Conservation (phyloP, 225 moss, liverwort and hornwort genomes). For the Physcomitrium patens region DNA sequence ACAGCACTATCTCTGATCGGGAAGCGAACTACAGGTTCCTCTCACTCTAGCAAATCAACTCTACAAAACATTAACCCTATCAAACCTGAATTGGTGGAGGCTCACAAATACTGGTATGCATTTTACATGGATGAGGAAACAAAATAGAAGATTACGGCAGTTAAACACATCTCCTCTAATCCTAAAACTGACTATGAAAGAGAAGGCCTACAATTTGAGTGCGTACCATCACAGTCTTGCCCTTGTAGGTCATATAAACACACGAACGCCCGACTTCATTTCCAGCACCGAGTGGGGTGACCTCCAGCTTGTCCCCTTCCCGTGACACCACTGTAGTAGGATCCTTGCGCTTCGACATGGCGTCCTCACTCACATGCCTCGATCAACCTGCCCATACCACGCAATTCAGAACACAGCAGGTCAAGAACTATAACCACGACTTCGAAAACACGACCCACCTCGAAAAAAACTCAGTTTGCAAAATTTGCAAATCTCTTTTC, state of each 20-base stretch:
- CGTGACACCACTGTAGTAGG: conserved; percentile 48
- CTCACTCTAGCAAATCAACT: background rate
- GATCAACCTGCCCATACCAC: background rate
- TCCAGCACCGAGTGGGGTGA: conserved; percentile 93
- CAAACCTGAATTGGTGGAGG: background rate
- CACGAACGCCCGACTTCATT: conserved; percentile 99
- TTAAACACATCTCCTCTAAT: background rate
- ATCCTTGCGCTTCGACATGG: conserved; percentile 95
- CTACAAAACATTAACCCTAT: background rate
- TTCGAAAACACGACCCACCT: too few relatives aligned
- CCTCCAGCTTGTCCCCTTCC: conserved; percentile 90
- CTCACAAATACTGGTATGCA: background rate
- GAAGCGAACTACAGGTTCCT: background rate
- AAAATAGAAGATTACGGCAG: background rate
- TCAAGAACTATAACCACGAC: too few relatives aligned
- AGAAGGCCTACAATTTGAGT: background rate
- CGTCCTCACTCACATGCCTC: conserved; percentile 4
- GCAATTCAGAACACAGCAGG: background rate
- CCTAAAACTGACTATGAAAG: background rate
- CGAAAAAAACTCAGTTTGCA: too few relatives aligned
- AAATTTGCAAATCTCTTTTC: too few relatives aligned
- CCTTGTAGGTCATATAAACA: conserved; percentile 97
- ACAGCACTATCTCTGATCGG: background rate
- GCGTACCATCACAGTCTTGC: conserved; percentile 90
- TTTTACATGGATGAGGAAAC: background rate